phyloP scores from a whole-genome alignment of 345 rosid genomes.

The Eucalyptus globulus region DNA sequence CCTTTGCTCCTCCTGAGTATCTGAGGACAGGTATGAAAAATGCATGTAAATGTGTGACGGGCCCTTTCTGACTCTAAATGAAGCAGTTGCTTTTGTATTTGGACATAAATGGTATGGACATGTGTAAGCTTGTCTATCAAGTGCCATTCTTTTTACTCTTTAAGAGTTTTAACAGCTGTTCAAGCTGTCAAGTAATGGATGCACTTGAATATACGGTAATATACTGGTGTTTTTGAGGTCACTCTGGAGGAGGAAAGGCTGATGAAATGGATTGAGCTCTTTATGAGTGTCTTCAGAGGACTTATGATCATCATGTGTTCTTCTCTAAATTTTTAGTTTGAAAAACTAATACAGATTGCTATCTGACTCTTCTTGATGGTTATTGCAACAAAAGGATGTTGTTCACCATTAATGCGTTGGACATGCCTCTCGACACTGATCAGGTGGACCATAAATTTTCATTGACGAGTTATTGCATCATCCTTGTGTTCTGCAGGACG shows the following conservation, averaged over 20 bases:
- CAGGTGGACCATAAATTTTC: neutral
- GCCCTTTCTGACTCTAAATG: neutral
- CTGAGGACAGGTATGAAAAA: conserved; percentile 61
- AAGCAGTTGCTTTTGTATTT: neutral
- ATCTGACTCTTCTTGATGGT: neutral
- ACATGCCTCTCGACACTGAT: neutral
- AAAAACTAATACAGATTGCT: neutral
- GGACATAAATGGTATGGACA: neutral
- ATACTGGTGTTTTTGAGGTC: neutral
- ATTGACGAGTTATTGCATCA: neutral
- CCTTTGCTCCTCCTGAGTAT: conserved; percentile 96
- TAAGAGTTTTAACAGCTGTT: neutral
- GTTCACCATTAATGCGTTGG: neutral
- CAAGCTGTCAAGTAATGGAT: neutral
- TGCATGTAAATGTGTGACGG: neutral
- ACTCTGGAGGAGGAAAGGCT: neutral
- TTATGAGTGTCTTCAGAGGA: neutral
- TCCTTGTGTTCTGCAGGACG: conserved; percentile 38
- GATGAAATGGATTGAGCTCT: neutral
- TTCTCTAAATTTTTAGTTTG: neutral
- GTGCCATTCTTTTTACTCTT: neutral
- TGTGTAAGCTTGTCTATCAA: neutral
- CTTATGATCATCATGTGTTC: neutral
- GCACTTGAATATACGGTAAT: neutral
- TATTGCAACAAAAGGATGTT: neutral